Evolutionary conservation across 805 yeast species (phyloP), one percentile per base, ranked within the genome.

Genomic region (Vanderwaltozyma tropicalis): DNA sequence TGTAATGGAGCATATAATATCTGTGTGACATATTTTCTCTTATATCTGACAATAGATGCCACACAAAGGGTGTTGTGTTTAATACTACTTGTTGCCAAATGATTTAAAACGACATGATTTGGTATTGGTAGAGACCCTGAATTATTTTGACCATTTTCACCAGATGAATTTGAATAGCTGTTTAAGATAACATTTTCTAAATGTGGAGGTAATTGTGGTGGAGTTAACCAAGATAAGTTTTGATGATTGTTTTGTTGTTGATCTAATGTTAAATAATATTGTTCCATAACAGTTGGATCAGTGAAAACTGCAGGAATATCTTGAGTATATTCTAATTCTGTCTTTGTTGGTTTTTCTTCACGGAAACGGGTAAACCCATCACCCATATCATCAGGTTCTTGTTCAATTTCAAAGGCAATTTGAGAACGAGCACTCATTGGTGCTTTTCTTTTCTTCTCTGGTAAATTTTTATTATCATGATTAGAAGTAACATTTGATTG

Each of bases 181-280:
- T 89, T 89, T 53, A 89, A 70, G 39, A 92, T 87, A 39, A 92
- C 97, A 52, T 82, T 81, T 57, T 92, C 98, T 42, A 92, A 68
- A 59, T 89, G 98, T 9, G 98, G 98, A 8, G 98, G 98, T 35
- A 92, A 68, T 55, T 83, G 94, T 17, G 98, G 98, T 16, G 98
- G 97, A 22, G 94, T 86, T 37, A 88, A 43, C 72, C 72, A 68
- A 2, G 70, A 58, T 71, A 67, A 78, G 66, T 63, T 75, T 65
- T 64, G 73, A 62, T 59, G 78, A 60, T 66, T 71, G 32, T 66
- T 67, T 54, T 78, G 79, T 31, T 80, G 74, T 49, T 74, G 79
- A 52, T 83, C 94, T 35, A 83, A 66, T 1, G 89, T 83, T 32
- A 78, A 63, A 51, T 83, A 83, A 52, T 83, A 83, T 48, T 81